Percentiles rank a stretch among this genome's conserved stretches.
Evolutionary conservation across 2,329 filamentous ascomycete genomes (phyloP).

Genomic region (Cladophialophora chaetospira): DNA sequence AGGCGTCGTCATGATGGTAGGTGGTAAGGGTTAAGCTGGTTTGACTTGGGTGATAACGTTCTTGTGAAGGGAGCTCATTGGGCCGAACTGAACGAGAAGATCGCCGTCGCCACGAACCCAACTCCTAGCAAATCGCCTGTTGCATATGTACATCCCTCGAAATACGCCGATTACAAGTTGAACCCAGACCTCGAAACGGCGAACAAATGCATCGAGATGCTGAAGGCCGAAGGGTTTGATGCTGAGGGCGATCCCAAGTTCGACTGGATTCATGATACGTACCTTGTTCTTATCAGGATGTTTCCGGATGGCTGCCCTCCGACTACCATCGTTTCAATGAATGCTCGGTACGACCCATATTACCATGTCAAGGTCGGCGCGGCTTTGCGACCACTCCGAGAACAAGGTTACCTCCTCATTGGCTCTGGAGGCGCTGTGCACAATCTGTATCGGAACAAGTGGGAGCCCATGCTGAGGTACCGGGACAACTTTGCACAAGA

Average conservation of each 20-base stretch:
- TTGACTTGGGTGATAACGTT: no score
- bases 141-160: constrained; percentile 66
- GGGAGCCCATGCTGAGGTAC: constrained; percentile 65
- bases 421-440: constrained; percentile 67
- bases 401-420: constrained; percentile 59
- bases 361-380: constrained; percentile 60
- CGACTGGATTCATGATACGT: constrained; percentile 74
- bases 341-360: constrained; percentile 58
- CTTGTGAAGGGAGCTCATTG: constrained; percentile 70
- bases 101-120: constrained; percentile 64
- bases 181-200: constrained; percentile 60
- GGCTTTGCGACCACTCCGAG: constrained; percentile 57
- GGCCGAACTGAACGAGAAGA: constrained; percentile 57
- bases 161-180: constrained; percentile 65
- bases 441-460: constrained; percentile 69
- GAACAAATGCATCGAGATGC: constrained; percentile 53
- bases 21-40: no score
- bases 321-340: constrained; percentile 61
- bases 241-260: constrained; percentile 57
- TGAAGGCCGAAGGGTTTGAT: constrained; percentile 57
- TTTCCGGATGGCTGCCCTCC: constrained; percentile 55
- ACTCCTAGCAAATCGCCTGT: constrained; percentile 64
- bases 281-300: constrained; percentile 68
- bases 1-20: constrained; percentile 66
- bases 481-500: constrained; percentile 64